Percentiles rank a stretch among this genome's conserved stretches.
Conservation (phyloP, 352 stramenopile genomes). For the Elongisporangium undulatum region DNA sequence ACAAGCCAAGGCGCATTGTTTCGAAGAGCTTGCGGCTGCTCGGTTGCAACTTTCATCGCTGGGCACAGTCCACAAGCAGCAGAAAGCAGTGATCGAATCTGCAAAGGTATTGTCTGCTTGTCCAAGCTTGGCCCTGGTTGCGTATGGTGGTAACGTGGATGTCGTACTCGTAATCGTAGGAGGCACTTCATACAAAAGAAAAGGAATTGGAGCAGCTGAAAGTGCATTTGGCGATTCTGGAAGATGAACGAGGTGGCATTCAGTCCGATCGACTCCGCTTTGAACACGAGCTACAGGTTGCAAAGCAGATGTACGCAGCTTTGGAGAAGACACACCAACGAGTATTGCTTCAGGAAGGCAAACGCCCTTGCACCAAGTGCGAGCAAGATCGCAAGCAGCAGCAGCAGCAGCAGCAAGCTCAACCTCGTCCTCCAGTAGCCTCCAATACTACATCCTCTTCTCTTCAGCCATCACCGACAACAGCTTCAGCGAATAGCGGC, state of each 20-base stretch:
- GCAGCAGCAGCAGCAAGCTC: conserved; percentile 54
- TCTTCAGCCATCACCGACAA: neutral
- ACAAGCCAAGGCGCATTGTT: conserved; percentile 62
- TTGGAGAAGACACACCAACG: conserved; percentile 49
- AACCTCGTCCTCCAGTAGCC: neutral
- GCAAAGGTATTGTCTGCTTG: conserved; percentile 38
- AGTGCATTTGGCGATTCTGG: conserved; percentile 42
- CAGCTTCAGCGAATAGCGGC: neutral
- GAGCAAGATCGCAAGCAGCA: conserved; percentile 43
- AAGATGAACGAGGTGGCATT: conserved; percentile 43
- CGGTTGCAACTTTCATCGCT: conserved; percentile 72
- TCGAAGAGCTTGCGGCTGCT: conserved; percentile 69
- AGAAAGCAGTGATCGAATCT: conserved; percentile 63
- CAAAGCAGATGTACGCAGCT: conserved; percentile 55
- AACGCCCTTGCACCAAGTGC: conserved; percentile 51
- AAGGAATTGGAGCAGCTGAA: conserved; percentile 71
- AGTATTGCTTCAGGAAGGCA: conserved; percentile 49
- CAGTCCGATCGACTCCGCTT: conserved; percentile 56
- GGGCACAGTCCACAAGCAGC: conserved; percentile 69
- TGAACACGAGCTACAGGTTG: conserved; percentile 50
- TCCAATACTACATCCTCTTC: neutral
- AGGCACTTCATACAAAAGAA: conserved; percentile 53
- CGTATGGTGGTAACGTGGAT: conserved; percentile 1
- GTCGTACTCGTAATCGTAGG: conserved; percentile 13
- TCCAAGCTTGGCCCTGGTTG: conserved; percentile 1